Percentiles rank a stretch among this genome's conserved stretches.
Conservation (phyloP, 306 rosid genomes). For the Canavalia gladiata region DNA sequence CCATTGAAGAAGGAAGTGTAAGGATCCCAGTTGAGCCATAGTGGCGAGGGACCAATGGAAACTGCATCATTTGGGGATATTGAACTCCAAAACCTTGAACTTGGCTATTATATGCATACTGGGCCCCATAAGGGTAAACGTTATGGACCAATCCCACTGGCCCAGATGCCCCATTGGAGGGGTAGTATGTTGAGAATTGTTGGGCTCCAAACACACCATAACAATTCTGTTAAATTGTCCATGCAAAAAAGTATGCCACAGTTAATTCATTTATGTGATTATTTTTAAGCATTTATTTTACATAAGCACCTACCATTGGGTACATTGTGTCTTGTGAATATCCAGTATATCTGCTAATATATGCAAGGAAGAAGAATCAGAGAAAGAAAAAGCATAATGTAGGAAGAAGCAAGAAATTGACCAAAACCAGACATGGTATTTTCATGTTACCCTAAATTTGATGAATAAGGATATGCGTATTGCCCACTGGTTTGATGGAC, state of each 20-base stretch:
- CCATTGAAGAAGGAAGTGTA: constrained; percentile 66
- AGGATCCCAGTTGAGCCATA: constrained; percentile 62
- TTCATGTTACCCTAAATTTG: constrained; percentile 70
- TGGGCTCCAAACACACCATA: constrained; percentile 73
- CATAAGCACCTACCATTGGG: constrained; percentile 66
- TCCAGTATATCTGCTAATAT: constrained; percentile 63
- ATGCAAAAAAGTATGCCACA: constrained; percentile 16
- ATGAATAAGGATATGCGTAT: constrained; percentile 69
- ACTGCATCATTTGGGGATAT: constrained; percentile 67
- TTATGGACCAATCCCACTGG: constrained; percentile 63
- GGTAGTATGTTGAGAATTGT: constrained; percentile 64
- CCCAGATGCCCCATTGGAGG: constrained; percentile 64
- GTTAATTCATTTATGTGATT: background rate
- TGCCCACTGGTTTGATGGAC: constrained; percentile 66
- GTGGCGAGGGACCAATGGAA: constrained; percentile 64
- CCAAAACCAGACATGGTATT: background rate
- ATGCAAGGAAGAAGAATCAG: background rate
- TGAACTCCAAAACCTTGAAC: constrained; percentile 69
- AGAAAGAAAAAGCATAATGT: background rate
- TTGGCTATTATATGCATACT: constrained; percentile 63
- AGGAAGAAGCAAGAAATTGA: constrained; percentile 13
- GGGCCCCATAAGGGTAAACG: constrained; percentile 66
- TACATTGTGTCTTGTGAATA: constrained; percentile 69
- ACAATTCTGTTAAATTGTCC: constrained; percentile 59
- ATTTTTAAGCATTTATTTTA: background rate